Evolutionary conservation across 805 yeast genomes (phyloP), one percentile per base, ranked within the genome.

Genomic region (Saccharomycopsis sp.): DNA sequence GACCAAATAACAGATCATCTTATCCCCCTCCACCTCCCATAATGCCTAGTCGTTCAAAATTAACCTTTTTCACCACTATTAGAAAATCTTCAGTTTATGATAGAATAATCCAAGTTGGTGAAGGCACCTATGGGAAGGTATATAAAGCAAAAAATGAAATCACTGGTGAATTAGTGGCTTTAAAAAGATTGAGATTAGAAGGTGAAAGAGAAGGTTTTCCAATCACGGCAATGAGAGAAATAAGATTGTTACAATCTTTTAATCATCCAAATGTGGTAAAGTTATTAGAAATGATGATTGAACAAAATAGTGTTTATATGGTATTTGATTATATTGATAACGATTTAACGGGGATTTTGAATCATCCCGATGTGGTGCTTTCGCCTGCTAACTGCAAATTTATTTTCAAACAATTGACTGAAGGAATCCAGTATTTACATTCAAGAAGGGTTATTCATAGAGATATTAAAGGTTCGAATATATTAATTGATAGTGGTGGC

Each of bases 101-200:
- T 48, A 66, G 88, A 40, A 74, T 84, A 1, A 69, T 74, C 31
- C 97, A 92, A 55, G 97, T 92, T 4, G 98, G 98, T n/a, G 97
- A 92, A 60, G 98, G 98, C 8, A 92, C 97, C 0, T 92, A 92
- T 58, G 98, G 98, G 15, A 87, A 85, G 56, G 99, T 92, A 17
- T 87, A 82, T 63, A 86, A 87, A 55, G 95, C 96, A 0, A 67
- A 65, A 36, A 87, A 92, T 56, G 61, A 62, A 13, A 63, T 73
- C 4, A 84, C 95, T 0, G 69, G 73, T 2, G 76, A 72, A 43
- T 62, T 70, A 49, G 92, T 87, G n/a, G 98, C 98, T 1, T 64
- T 92, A 53, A 92, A 92, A 56, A 71, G 79, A 49, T 65, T 92
- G 34, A 62, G 96, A 46, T 67, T 92, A 52, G 96, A 92, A 54